Base-by-base conservation (phyloP, 176 grass and related monocot genomes). In the bread wheat (Triticum aestivum) region DNA sequence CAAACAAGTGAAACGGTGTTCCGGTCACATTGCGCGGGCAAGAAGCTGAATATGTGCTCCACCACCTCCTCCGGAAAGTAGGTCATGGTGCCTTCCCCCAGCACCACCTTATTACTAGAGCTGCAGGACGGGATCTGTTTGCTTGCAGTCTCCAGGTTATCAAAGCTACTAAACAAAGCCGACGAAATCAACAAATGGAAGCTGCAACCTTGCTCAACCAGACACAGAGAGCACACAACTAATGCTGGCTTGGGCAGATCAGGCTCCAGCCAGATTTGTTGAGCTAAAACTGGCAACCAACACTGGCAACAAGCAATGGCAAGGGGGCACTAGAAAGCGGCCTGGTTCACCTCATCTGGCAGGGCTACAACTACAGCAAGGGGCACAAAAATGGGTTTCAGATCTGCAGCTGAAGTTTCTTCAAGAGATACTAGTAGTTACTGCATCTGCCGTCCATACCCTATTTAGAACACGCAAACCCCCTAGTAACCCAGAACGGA, bases 1-100 rank as follows among this genome's bases (percentile, higher is more conserved):
- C 92, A 97, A 12, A 97, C 92, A 2, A 86, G 83, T 9, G 95
- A 97, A 47, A 84, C 95, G 0, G 88, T 81, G 90, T 94, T 97
- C 5, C 90, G 81, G 86, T 97, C 95, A 2, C 79, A 61, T 24
- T 92, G 92, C 20, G 88, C 70, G 0, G 88, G 87, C 61, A 97
- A 37, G 89, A 94, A 97, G 86, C 86, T 90, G 86, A 97, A 92
- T 45, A 97, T 97, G 95, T 92, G 90, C 78, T 97, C 90, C 80
- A 94, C 91, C 75, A 97, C 95, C 82, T 97, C 95, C 70, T 97
- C 90, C 1, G 95, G 92, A 38, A 97, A 97, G 87, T 97, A 94
- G 41, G 90, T 92, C 94, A 97, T 97, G 71, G 72, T 30, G 68
- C 65, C 83, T 20, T 61, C 77, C 65, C 82, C 67, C 17, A 81